phyloP scores from a whole-genome alignment of 768 basidiomycete genomes.

The Boletus tomentosulus region DNA sequence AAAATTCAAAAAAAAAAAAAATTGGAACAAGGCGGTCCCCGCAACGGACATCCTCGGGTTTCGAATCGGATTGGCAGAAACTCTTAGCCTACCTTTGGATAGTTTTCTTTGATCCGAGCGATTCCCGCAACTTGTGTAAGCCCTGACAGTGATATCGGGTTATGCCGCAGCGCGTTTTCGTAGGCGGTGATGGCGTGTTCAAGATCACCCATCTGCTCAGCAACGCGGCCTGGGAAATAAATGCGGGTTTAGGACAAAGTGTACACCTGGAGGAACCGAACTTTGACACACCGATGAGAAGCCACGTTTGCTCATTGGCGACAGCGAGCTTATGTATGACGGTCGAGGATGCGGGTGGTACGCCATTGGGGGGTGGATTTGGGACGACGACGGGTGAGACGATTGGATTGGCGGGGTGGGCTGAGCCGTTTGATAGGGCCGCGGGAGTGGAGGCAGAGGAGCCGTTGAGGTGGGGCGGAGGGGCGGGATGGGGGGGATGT shows the following conservation, averaged over 20 bases:
- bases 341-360: slow-evolving; percentile 25
- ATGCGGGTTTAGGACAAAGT: slow-evolving; percentile 14
- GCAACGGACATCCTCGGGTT: slow-evolving; percentile 33
- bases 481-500: slow-evolving; percentile 36
- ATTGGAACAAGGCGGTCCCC: slow-evolving; percentile 17
- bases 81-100: slow-evolving; percentile 70
- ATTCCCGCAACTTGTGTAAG: slow-evolving; percentile 94
- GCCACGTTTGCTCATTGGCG: slow-evolving; percentile 95
- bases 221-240: slow-evolving; percentile 72
- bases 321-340: slow-evolving; percentile 74
- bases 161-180: slow-evolving; percentile 94
- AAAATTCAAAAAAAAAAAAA: slow-evolving; percentile 8
- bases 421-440: slow-evolving; percentile 40
- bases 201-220: slow-evolving; percentile 92
- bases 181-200: slow-evolving; percentile 92
- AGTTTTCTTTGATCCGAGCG: slow-evolving; percentile 96
- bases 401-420: slow-evolving; percentile 34
- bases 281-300: slow-evolving; percentile 67
- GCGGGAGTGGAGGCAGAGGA: slow-evolving; percentile 39
- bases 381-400: slow-evolving; percentile 48
- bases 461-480: slow-evolving; percentile 53
- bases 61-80: slow-evolving; percentile 25
- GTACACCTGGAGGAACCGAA: background rate
- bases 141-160: slow-evolving; percentile 84
- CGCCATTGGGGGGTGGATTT: slow-evolving; percentile 26